phyloP scores from a whole-genome alignment of 176 grass and related monocot genomes.

The Triticum aestivum region DNA sequence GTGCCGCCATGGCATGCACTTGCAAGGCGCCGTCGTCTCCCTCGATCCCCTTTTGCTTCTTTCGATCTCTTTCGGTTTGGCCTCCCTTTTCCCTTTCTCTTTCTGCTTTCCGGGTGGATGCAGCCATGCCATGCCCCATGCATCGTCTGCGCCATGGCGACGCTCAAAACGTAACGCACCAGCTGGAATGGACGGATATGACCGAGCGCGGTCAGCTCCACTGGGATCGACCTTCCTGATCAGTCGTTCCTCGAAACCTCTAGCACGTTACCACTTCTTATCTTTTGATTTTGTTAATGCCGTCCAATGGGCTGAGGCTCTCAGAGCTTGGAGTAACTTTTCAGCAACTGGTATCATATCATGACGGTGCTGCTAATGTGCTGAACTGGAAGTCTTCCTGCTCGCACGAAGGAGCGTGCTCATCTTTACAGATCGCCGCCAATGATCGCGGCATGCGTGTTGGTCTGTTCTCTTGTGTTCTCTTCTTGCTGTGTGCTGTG shows the following conservation, averaged over 20 bases:
- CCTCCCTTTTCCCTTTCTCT: not conserved
- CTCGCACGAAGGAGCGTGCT: not conserved
- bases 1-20: not conserved
- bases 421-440: slow-evolving; percentile 7
- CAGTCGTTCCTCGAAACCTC: not conserved
- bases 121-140: not conserved
- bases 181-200: not conserved
- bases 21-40: not conserved
- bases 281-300: not conserved
- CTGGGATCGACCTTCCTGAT: not conserved
- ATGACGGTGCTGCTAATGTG: not conserved
- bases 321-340: not conserved
- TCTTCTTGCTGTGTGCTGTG: not conserved
- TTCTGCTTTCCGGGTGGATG: slow-evolving; percentile 26
- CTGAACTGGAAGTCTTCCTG: not conserved
- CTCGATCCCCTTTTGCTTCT: slow-evolving; percentile 31
- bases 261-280: not conserved
- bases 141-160: not conserved
- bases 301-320: not conserved
- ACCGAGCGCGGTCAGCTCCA: not conserved
- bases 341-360: not conserved
- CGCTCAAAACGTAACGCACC: not conserved
- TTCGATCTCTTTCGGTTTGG: slow-evolving; percentile 29
- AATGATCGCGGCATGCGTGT: slow-evolving; percentile 26
- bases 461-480: not conserved